A percentile compares a stretch with the other conserved stretches of the same genome.
Evolutionary conservation across 306 rosid genomes (phyloP).

Genomic region (Begonia loranthoides): DNA sequence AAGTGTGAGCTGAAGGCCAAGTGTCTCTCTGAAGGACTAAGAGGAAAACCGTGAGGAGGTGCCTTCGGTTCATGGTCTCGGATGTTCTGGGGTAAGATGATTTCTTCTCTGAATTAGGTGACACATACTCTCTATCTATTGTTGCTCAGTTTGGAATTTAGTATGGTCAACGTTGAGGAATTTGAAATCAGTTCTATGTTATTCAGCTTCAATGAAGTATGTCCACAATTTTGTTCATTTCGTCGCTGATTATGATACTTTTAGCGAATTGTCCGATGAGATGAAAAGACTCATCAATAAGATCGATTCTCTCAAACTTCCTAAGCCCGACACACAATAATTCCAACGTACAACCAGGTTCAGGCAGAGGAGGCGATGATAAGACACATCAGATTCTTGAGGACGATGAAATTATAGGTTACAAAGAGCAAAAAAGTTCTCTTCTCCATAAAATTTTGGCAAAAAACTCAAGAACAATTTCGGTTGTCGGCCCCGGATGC

Average conservation of each 20-base stretch:
- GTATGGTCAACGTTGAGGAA: slow-evolving; percentile 4
- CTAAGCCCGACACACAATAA: too few species aligned
- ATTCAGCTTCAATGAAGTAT: too few species aligned
- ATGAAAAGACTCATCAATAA: neutral
- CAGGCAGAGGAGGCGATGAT: neutral
- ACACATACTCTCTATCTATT: too few species aligned
- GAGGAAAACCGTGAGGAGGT: too few species aligned
- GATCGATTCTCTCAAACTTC: neutral
- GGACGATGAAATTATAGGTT: neutral
- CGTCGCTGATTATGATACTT: neutral
- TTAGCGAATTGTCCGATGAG: neutral
- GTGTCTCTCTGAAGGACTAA: too few species aligned
- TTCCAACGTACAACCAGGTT: neutral
- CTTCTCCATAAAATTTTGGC: neutral
- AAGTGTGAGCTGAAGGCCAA: too few species aligned
- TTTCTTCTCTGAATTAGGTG: too few species aligned
- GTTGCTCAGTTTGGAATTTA: too few species aligned
- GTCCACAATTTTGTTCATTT: neutral
- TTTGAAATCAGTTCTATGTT: too few species aligned
- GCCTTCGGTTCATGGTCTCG: too few species aligned
- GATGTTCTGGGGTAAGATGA: too few species aligned
- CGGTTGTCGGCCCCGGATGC: slow-evolving; percentile 1
- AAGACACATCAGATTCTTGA: neutral
- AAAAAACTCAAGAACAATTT: neutral
- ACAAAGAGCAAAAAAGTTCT: neutral